Evolutionary conservation across 306 rosid species (phyloP), one percentile per base, ranked within the genome.

Genomic region (Cucurbita pepo): DNA sequence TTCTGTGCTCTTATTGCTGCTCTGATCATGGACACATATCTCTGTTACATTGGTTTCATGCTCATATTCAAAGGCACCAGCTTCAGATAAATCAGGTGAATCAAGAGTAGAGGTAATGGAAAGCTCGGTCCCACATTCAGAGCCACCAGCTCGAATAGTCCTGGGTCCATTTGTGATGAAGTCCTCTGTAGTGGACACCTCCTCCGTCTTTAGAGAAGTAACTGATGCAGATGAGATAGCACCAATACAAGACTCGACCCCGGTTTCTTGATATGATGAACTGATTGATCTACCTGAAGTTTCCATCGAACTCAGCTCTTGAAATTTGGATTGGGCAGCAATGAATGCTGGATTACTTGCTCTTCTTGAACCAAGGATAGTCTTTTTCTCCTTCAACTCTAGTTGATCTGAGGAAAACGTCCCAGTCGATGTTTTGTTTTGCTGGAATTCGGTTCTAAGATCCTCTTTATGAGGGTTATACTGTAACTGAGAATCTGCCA

Each of bases 31-130:
- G 63, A 76, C 76, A 69, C 75, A 86, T 80, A 79, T 86, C 30
- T 18, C 89, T 60, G 79, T 52, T 76, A 76, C 82, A 81, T 86
- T 87, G 74, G 81, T 73, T 75, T 80, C 85, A 48, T 64, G 88
- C 62, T 86, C 91, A 57, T 59, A 77, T 76, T 86, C 96, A 40
- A 64, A 45, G 63, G 84, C 85, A 14, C 84, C 95, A 56, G 69
- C 69, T 55, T 90, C 99, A 54, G 86, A 89, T 79, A 53, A 66
- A 70, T 91, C 91, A 10, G 97, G 99, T 8, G 97, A 94, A 83
- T 94, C 97, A 54, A 94, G 95, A 25, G 96, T 89, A 36, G 99
- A 94, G 72, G 97, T 78, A 59, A 94, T 77, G 25, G 96, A 91
- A 40, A 91, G 93, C 63, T 91, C 99, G 5, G 95, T 88, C 50